Conservation (phyloP, 345 rosid genomes). For the Euphorbia lathyris region DNA sequence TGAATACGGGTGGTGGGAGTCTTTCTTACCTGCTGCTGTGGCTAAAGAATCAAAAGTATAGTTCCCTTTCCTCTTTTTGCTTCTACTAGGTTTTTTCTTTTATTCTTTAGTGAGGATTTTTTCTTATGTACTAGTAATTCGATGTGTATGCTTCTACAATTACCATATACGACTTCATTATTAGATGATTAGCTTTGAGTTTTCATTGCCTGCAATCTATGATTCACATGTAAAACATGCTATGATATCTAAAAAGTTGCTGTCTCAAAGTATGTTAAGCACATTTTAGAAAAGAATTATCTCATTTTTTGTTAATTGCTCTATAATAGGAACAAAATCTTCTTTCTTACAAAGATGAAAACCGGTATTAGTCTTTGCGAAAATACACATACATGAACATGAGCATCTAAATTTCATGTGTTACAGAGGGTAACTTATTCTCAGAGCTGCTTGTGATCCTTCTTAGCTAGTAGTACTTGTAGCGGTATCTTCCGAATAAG, state of each 20-base stretch:
- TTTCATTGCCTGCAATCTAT: background rate
- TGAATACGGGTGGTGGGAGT: constrained; percentile 90
- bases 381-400: background rate
- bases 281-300: background rate
- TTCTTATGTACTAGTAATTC: background rate
- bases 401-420: background rate
- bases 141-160: background rate
- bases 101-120: background rate
- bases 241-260: background rate
- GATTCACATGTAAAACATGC: background rate
- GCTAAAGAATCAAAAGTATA: constrained; percentile 50
- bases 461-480: constrained; percentile 20
- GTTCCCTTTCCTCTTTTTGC: constrained; percentile 16
- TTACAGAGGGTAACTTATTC: constrained; percentile 11
- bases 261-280: background rate
- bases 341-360: constrained; percentile 4
- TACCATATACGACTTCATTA: background rate
- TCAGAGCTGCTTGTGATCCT: constrained; percentile 25
- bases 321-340: no score
- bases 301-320: no score
- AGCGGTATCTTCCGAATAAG: constrained; percentile 33
- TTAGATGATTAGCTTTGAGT: constrained; percentile 4
- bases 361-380: background rate
- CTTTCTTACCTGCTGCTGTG: constrained; percentile 58
- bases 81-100: background rate